These are phyloP conservation scores for Kodamaea suecica DNA, from an alignment of 1,139 yeast species.

Conservation along the genomic window DNA sequence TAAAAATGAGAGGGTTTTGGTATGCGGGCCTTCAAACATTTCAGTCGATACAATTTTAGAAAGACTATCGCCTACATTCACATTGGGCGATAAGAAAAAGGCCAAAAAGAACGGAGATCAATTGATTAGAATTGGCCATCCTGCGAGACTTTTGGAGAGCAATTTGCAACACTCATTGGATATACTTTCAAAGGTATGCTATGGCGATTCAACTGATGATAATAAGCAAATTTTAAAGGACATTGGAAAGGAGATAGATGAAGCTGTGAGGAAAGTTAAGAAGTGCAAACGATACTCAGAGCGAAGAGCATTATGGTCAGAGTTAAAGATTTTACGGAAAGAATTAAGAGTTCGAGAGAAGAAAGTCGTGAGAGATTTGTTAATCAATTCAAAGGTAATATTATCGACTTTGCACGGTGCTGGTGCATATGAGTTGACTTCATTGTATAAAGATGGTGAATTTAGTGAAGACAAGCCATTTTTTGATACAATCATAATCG, in stretches of 20 bases:
- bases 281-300: slow-evolving; percentile 67
- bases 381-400: slow-evolving; percentile 64
- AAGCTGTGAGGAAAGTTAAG: slow-evolving; percentile 53
- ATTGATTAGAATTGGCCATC: slow-evolving; percentile 85
- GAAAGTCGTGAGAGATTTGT: slow-evolving; percentile 57
- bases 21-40: slow-evolving; percentile 96
- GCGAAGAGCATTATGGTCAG: slow-evolving; percentile 63
- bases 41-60: slow-evolving; percentile 91
- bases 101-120: slow-evolving; percentile 45
- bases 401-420: slow-evolving; percentile 87
- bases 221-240: slow-evolving; percentile 64
- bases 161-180: slow-evolving; percentile 77
- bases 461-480: slow-evolving; percentile 31
- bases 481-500: slow-evolving; percentile 84
- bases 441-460: slow-evolving; percentile 33
- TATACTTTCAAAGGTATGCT: slow-evolving; percentile 53
- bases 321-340: slow-evolving; percentile 63
- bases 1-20: slow-evolving; percentile 64
- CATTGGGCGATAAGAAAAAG: slow-evolving; percentile 15
- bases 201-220: slow-evolving; percentile 38
- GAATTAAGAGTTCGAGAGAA: slow-evolving; percentile 69
- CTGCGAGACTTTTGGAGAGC: slow-evolving; percentile 70
- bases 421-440: slow-evolving; percentile 63
- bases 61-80: slow-evolving; percentile 50
- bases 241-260: slow-evolving; percentile 67